Evolutionary conservation across 2,329 filamentous ascomycete species (phyloP), one percentile per base, ranked within the genome.

Genomic region (Calonectria naviculata): DNA sequence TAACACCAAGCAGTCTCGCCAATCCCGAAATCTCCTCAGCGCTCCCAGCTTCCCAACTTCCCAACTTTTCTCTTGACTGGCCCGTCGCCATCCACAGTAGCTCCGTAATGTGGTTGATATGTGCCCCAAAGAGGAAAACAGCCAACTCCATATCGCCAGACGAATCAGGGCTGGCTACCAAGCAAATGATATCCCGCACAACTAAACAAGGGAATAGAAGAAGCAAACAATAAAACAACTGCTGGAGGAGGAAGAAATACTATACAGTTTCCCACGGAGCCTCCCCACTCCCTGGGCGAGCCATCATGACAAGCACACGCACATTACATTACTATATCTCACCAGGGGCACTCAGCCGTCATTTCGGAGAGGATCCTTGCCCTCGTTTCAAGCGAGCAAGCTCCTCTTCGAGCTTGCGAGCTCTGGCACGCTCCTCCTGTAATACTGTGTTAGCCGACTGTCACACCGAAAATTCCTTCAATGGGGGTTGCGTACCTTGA

Each of bases 351-450:
- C 83, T 87, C 61, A 86, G 73, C 5, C 85, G 83, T 71, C 81
- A 85, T 76, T 85, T 87, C 83, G 1, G 7, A 21, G 31, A 54
- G 26, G 84, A 82, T 3, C 83, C 86, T 34, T 83, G 81, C 12
- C 82, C 80, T 67, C 84, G 84, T 75, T 81, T 86, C 44, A 89
- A 74, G 31, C 83, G 81, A 34, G 83, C 78, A 34, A 89, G 75
- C 77, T 89, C 88, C 66, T 89, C 88, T 73, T 89, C 88, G 26
- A 88, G 79, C 74, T 84, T 87, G 62, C 87, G 82, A 67, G 83
- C 82, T 73, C 81, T 84, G 68, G 80, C 76, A 77, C 88, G 87
- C 73, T 89, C 88, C 82, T 87, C 86, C 87, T 89, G 68, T 68
- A 67, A n/a, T 2, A 4, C 6, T 66, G 42, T n/a, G 75, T 85